Percentiles rank a stretch among this genome's conserved stretches.
Conservation (phyloP, 108 stramenopile species). For the Cyclostephanos tholiformis region DNA sequence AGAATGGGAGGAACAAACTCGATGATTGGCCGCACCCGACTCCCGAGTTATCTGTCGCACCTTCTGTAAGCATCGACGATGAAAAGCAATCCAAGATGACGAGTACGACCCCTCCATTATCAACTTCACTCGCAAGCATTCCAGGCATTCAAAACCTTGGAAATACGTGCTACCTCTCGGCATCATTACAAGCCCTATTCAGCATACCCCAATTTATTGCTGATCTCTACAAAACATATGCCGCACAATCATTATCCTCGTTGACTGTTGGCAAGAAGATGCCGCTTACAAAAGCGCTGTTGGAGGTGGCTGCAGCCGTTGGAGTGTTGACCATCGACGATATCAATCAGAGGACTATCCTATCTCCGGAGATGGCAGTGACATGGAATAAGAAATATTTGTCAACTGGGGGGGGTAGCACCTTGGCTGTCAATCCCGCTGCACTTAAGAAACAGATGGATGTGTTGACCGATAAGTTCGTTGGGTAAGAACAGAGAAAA, state of each 20-base stretch:
- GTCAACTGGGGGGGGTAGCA: slow-evolving; percentile 1
- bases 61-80: not conserved
- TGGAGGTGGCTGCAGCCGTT: slow-evolving; percentile 43
- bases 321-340: slow-evolving; percentile 30
- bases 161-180: slow-evolving; percentile 84
- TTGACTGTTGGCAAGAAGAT: slow-evolving; percentile 16
- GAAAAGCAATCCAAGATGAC: not conserved
- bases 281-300: slow-evolving; percentile 44
- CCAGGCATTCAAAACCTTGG: slow-evolving; percentile 70
- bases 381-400: slow-evolving; percentile 21
- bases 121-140: slow-evolving; percentile 12
- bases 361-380: not conserved
- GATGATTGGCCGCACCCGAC: not conserved
- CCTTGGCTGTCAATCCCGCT: slow-evolving; percentile 42
- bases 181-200: slow-evolving; percentile 77
- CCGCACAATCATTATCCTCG: not conserved
- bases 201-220: slow-evolving; percentile 47
- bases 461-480: slow-evolving; percentile 61
- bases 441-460: slow-evolving; percentile 70
- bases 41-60: not conserved
- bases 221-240: slow-evolving; percentile 37
- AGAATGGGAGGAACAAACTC: not conserved
- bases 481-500: slow-evolving; percentile 35
- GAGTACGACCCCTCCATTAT: not conserved
- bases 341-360: not conserved